A percentile compares a stretch with the other conserved stretches of the same genome.
Evolutionary conservation across 345 rosid species (phyloP).

Genomic region (Angophora floribunda): DNA sequence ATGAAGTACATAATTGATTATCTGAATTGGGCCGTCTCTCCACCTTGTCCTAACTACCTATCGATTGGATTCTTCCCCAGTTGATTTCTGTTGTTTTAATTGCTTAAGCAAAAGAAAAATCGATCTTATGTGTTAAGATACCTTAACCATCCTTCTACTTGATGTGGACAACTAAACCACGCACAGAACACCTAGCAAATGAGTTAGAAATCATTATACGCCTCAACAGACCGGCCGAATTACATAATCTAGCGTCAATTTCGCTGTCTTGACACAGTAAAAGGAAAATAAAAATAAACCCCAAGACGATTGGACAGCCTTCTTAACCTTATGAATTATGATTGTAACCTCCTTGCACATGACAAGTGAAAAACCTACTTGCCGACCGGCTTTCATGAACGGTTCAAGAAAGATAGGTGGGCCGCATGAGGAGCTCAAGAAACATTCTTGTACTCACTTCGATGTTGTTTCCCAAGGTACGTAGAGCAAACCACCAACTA

Average conservation of each 20-base stretch:
- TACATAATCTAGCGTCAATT: not conserved
- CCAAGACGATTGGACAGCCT: not conserved
- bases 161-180: not conserved
- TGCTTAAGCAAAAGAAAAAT: not conserved
- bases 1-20: not conserved
- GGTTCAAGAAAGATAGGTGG: not conserved
- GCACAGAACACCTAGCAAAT: not conserved
- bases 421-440: not conserved
- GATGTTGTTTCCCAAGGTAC: not conserved
- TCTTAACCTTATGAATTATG: not conserved
- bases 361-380: not conserved
- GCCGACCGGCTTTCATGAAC: not conserved
- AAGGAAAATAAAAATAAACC: not conserved
- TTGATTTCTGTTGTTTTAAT: not conserved
- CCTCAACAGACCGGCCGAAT: not conserved
- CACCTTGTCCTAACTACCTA: not conserved
- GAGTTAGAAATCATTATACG: not conserved
- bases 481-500: not conserved
- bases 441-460: not conserved
- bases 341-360: not conserved
- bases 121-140: not conserved
- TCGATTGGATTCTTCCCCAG: not conserved
- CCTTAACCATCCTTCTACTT: not conserved
- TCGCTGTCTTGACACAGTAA: not conserved
- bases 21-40: not conserved